These are phyloP conservation scores for Trifolium fragiferum DNA, from an alignment of 306 rosid genomes.

Conservation along the genomic window DNA sequence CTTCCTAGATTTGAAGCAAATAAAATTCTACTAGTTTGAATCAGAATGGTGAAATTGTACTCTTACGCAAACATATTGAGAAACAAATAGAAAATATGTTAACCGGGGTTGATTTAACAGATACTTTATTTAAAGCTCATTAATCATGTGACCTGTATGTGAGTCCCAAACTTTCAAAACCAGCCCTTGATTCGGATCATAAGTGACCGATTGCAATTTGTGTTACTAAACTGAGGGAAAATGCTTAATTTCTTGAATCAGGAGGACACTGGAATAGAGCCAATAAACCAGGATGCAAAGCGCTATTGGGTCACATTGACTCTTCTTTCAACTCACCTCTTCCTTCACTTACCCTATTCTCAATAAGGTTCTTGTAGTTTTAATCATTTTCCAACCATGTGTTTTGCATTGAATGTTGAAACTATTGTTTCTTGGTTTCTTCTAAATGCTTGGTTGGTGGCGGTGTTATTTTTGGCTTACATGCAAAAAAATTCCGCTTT, in stretches of 20 bases:
- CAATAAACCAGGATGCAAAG: not conserved
- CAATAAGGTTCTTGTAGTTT: not conserved
- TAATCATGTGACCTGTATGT: not conserved
- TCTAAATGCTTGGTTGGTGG: constrained; percentile 10
- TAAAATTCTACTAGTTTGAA: not conserved
- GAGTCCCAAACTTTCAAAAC: not conserved
- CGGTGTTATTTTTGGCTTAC: not conserved
- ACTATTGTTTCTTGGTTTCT: constrained; percentile 28
- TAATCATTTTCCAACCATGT: not conserved
- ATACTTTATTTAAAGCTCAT: not conserved
- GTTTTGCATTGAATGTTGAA: constrained; percentile 25
- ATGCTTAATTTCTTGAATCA: not conserved
- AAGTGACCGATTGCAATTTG: not conserved
- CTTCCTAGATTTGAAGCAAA: not conserved
- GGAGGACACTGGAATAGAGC: not conserved
- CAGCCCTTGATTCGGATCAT: not conserved
- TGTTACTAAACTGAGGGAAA: not conserved
- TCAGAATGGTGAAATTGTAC: not conserved
- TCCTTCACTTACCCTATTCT: not conserved
- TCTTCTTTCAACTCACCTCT: not conserved
- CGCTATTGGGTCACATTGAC: not conserved
- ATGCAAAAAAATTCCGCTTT: not conserved
- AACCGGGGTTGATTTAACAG: not conserved
- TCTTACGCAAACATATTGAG: not conserved
- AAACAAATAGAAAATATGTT: not conserved